A percentile compares a stretch with the other conserved stretches of the same genome.
Evolutionary conservation across 139 green algal genomes (phyloP).

Genomic region (Volvox africanus): DNA sequence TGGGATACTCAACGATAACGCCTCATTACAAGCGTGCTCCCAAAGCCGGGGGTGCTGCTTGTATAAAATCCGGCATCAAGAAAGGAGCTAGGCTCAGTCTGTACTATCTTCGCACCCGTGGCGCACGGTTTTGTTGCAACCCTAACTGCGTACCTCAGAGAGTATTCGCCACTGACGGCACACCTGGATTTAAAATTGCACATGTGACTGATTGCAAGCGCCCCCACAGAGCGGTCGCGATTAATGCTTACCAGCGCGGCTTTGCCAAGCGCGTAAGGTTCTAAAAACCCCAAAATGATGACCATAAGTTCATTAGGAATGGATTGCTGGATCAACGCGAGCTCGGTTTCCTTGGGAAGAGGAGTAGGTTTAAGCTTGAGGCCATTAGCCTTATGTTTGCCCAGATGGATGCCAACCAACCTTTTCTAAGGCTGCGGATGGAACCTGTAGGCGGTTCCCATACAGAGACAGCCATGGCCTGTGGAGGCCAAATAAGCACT

Average conservation of each 20-base stretch:
- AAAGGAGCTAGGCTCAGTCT: neutral
- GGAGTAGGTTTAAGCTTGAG: constrained; percentile 14
- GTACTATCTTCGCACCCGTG: neutral
- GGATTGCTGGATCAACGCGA: constrained; percentile 78
- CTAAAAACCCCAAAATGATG: constrained; percentile 68
- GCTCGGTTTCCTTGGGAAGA: constrained; percentile 34
- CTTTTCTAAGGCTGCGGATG: neutral
- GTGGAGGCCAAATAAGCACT: constrained; percentile 32
- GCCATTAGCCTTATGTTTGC: neutral
- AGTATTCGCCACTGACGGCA: constrained; percentile 78
- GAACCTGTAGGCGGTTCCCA: constrained; percentile 55
- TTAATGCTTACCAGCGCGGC: constrained; percentile 57
- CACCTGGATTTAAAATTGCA: constrained; percentile 28
- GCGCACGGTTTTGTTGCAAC: neutral
- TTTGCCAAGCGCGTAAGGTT: constrained; percentile 66
- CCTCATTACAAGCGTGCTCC: constrained; percentile 75
- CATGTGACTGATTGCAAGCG: neutral
- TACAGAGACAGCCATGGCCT: constrained; percentile 76
- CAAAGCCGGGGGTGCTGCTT: constrained; percentile 76
- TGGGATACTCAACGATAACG: constrained; percentile 57
- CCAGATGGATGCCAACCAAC: neutral
- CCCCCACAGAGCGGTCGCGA: neutral
- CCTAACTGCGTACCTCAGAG: constrained; percentile 37
- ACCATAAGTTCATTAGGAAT: constrained; percentile 84
- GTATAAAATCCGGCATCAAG: neutral